phyloP scores from a whole-genome alignment of 1,284 basidiomycete genomes.

The Sanguinoderma infundibulare region DNA sequence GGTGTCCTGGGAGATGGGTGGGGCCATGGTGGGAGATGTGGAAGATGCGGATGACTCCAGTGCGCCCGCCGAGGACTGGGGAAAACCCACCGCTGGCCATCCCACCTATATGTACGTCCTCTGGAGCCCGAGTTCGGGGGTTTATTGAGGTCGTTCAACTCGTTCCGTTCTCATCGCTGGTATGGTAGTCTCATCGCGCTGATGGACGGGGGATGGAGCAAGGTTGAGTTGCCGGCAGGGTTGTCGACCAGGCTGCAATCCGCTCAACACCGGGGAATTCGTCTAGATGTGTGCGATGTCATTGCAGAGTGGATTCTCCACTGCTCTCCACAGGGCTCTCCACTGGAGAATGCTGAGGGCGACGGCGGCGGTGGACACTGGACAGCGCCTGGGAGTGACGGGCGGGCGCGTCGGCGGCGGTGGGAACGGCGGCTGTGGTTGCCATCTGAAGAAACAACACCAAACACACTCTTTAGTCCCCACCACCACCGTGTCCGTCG shows the following conservation, averaged over 20 bases:
- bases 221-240: background rate
- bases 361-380: background rate
- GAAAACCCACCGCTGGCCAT: background rate
- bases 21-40: constrained; percentile 19
- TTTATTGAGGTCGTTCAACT: background rate
- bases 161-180: constrained; percentile 16
- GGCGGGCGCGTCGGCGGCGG: background rate
- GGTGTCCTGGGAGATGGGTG: constrained; percentile 48
- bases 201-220: background rate
- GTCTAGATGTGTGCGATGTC: background rate
- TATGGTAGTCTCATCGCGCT: background rate
- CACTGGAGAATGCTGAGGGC: background rate
- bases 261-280: background rate
- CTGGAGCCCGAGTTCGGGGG: background rate
- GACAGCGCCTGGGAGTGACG: background rate
- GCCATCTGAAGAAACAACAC: constrained; percentile 28
- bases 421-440: constrained; percentile 17
- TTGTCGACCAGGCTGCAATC: background rate
- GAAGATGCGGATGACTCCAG: constrained; percentile 11
- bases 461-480: constrained; percentile 35
- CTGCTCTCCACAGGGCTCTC: background rate
- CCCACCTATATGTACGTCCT: constrained; percentile 5
- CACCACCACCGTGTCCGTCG: constrained; percentile 28
- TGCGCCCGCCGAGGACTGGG: background rate
- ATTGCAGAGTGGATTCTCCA: background rate